phyloP scores from a whole-genome alignment of 495 filamentous ascomycete species.

The Endocarpon pusillum region DNA sequence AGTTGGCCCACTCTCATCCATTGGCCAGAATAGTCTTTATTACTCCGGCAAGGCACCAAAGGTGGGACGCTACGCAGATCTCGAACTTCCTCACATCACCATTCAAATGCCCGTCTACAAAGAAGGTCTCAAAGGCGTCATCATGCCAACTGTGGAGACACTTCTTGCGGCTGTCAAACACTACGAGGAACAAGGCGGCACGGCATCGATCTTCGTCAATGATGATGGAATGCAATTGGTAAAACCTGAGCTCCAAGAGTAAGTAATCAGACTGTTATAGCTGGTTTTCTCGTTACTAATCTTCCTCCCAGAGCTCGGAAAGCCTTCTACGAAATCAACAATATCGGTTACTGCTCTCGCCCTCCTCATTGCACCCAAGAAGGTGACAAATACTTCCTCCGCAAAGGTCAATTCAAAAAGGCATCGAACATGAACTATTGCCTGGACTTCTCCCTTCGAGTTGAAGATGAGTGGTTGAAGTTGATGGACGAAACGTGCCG shows the following conservation, averaged over 20 bases:
- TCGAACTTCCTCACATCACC: conserved; percentile 19
- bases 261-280: neutral
- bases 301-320: neutral
- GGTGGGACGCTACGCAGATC: conserved; percentile 5
- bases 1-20: conserved; percentile 6
- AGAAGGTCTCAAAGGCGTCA: conserved; percentile 46
- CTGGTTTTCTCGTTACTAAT: neutral
- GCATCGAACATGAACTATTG: conserved; percentile 60
- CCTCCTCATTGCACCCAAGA: neutral
- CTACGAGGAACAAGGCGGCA: conserved; percentile 42
- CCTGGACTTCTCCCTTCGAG: conserved; percentile 37
- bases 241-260: too few species aligned
- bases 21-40: conserved; percentile 9
- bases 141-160: conserved; percentile 42
- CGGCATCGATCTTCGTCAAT: conserved; percentile 31
- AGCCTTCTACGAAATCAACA: neutral
- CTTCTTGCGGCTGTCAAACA: conserved; percentile 48
- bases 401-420: conserved; percentile 55
- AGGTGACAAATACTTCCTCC: conserved; percentile 21
- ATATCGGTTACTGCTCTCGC: neutral
- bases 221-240: conserved; percentile 30
- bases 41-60: conserved; percentile 8
- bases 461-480: conserved; percentile 37
- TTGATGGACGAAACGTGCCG: conserved; percentile 21
- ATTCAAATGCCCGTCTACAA: conserved; percentile 67